Evolutionary conservation across 2,329 filamentous ascomycete species (phyloP).

Genomic region (Ascocoryne sarcoides): DNA sequence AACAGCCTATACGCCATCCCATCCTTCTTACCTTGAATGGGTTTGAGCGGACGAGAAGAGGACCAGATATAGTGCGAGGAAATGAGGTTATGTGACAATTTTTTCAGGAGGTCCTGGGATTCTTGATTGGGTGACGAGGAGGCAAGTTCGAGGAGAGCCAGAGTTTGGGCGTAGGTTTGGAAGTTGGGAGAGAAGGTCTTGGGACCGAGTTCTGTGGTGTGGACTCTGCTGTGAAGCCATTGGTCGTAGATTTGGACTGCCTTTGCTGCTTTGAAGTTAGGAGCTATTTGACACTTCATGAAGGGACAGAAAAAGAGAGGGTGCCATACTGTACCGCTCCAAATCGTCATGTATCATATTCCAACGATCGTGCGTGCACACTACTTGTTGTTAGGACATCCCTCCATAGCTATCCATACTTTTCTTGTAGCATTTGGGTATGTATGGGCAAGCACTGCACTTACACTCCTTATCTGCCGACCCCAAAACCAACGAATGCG

Average conservation of each 20-base stretch:
- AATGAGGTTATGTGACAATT: neutral
- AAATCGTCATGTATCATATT: neutral
- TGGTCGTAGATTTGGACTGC: neutral
- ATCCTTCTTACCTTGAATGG: neutral
- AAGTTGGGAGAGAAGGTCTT: neutral
- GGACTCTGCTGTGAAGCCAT: neutral
- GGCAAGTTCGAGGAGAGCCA: neutral
- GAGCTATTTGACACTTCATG: too few species aligned
- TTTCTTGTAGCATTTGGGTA: too few species aligned
- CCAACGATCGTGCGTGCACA: neutral
- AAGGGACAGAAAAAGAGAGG: too few species aligned
- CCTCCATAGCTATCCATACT: too few species aligned
- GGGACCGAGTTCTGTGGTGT: neutral
- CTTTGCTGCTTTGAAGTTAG: neutral
- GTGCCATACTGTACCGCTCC: conserved; percentile 1
- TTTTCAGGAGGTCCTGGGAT: neutral
- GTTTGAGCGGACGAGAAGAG: neutral
- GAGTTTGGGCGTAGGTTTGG: neutral
- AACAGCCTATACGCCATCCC: neutral
- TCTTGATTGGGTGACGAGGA: neutral
- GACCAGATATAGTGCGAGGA: neutral
- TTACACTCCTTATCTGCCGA: neutral
- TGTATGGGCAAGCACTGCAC: too few species aligned
- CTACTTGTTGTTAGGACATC: neutral
- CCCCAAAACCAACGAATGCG: neutral